Evolutionary conservation across 2,329 filamentous ascomycete genomes (phyloP).

Genomic region (Colletotrichum sp.): DNA sequence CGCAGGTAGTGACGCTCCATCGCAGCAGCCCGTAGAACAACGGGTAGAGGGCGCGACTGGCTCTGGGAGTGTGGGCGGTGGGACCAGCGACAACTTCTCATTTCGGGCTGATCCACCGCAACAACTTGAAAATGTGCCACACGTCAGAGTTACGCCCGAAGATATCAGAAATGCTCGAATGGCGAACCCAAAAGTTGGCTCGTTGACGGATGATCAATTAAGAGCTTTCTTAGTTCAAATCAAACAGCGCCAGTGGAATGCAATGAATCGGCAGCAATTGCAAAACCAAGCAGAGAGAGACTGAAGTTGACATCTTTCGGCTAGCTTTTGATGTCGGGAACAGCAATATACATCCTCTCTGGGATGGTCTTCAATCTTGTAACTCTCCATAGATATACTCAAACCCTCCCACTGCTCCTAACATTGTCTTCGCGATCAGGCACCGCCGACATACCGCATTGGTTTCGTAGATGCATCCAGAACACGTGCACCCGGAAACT

Average conservation of each 20-base stretch:
- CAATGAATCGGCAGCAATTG: not conserved
- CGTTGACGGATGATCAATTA: not conserved
- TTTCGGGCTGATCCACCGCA: not conserved
- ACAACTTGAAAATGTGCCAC: not conserved
- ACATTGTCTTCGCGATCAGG: not conserved
- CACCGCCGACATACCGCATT: not conserved
- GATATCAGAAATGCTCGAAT: not conserved
- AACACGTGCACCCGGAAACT: not conserved
- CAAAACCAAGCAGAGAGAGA: not conserved
- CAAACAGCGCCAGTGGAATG: not conserved
- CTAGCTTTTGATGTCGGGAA: not conserved
- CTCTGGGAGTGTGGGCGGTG: not conserved
- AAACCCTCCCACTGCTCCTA: not conserved
- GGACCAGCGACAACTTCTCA: not conserved
- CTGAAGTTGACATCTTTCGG: not conserved
- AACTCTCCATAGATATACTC: not conserved
- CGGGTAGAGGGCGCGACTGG: not conserved
- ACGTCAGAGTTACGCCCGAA: not conserved
- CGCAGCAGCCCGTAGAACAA: not conserved
- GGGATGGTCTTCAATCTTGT: not conserved
- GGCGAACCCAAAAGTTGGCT: accelerated
- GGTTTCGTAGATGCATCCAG: not conserved
- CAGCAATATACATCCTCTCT: not conserved
- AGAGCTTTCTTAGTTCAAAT: not conserved
- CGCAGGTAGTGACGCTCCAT: not conserved